phyloP scores from a whole-genome alignment of 2,329 filamentous ascomycete genomes.

The Aspergillus ibericus region DNA sequence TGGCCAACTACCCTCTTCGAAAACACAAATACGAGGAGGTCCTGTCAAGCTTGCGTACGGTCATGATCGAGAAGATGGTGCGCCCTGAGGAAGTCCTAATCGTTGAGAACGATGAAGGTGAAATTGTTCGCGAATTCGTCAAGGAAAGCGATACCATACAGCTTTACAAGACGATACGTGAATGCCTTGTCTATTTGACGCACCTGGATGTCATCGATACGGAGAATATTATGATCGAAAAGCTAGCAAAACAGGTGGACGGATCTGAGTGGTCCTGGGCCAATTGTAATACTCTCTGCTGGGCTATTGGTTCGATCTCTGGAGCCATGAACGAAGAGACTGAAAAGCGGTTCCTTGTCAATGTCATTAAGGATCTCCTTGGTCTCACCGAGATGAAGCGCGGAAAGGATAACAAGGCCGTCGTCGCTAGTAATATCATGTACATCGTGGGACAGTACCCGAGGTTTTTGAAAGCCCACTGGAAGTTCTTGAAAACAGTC shows the following conservation, averaged over 20 bases:
- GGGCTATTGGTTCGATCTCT: constrained; percentile 98
- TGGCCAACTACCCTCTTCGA: constrained; percentile 86
- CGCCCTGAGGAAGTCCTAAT: constrained; percentile 95
- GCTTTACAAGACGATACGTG: constrained; percentile 97
- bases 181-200: constrained; percentile 94
- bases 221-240: constrained; percentile 99
- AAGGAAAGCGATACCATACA: constrained; percentile 99
- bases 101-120: constrained; percentile 99
- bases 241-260: constrained; percentile 91
- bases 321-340: constrained; percentile 99
- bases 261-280: constrained; percentile 98
- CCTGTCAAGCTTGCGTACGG: constrained; percentile 85
- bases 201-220: constrained; percentile 97
- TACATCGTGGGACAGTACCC: constrained; percentile 99
- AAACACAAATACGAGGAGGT: constrained; percentile 99
- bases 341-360: constrained; percentile 96
- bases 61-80: constrained; percentile 99
- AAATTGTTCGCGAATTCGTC: constrained; percentile 98
- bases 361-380: constrained; percentile 96
- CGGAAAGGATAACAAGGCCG: constrained; percentile 98
- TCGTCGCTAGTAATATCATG: constrained; percentile 99
- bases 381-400: constrained; percentile 99
- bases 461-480: constrained; percentile 96
- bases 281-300: constrained; percentile 99
- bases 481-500: constrained; percentile 99